phyloP scores from a whole-genome alignment of 305 asterid genomes.

The Fraxinus paxiana region DNA sequence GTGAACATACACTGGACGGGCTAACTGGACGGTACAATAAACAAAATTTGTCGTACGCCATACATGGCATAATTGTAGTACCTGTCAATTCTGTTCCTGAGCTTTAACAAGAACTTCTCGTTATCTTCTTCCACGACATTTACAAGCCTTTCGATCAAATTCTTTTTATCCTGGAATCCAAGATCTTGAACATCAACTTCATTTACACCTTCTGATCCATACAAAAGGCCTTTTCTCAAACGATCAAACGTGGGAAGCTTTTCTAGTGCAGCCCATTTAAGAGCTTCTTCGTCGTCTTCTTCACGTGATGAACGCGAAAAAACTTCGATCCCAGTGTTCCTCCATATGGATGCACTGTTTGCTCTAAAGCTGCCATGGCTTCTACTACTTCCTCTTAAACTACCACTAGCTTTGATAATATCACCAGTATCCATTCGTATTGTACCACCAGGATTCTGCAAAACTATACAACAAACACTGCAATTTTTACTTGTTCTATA shows the following conservation, averaged over 20 bases:
- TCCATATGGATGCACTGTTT: conserved; percentile 42
- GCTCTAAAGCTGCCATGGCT: conserved; percentile 21
- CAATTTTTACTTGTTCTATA: neutral
- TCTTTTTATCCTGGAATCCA: conserved; percentile 44
- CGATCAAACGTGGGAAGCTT: conserved; percentile 60
- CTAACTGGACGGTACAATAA: neutral
- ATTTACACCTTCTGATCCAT: conserved; percentile 51
- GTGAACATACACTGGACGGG: neutral
- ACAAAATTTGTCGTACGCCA: neutral
- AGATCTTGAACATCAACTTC: conserved; percentile 43
- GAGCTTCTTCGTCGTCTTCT: conserved; percentile 60
- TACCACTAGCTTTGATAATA: conserved; percentile 29
- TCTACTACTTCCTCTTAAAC: conserved; percentile 27
- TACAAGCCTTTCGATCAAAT: conserved; percentile 48
- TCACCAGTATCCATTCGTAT: conserved; percentile 34
- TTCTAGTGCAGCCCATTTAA: conserved; percentile 63
- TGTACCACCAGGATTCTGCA: neutral
- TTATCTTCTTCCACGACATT: conserved; percentile 55
- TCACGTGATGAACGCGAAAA: conserved; percentile 48
- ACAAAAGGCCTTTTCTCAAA: conserved; percentile 49
- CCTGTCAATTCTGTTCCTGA: conserved; percentile 68
- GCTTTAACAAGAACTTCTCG: conserved; percentile 64
- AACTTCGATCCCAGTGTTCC: conserved; percentile 35
- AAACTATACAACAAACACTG: neutral
- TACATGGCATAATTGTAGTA: conserved; percentile 1